Base-by-base conservation (phyloP, 2,329 filamentous ascomycete genomes). In the Lachnellula suecica region DNA sequence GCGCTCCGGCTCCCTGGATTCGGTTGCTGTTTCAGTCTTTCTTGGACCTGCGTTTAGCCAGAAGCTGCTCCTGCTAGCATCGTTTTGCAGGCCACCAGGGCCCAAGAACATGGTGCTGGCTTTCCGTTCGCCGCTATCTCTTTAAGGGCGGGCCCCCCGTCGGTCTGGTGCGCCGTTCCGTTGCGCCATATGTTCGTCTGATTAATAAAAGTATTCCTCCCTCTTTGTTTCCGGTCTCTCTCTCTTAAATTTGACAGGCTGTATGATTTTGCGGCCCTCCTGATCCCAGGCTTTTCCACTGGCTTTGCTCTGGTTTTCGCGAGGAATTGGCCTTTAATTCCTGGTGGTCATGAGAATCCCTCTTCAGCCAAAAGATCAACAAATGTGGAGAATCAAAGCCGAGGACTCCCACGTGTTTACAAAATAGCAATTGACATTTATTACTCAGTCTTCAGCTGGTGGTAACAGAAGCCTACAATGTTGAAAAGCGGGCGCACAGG, bases 21-120 rank as follows among this genome's bases (percentile, higher is more conserved):
- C n/a, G n/a, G n/a, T n/a, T 31, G 27, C 7, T 31, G 27, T 31
- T 31, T 31, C 27, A 8, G 15, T 24, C 11, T 11, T n/a, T 15
- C 19, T 24, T 29, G 42, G 24, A 29, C 42, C 42, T 44, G 42
- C 42, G 29, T 44, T 44, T 44, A 44, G 42, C 42, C 42, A 44
- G 42, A 44, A 44, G 27, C 27, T 44, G 42, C 42, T 44, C 41
- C n/a, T n/a, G 11, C 34, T 37, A n/a, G 34, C 34, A 37, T n/a
- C 5, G 8, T 37, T 37, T 17, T 17, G n/a, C 17, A 9, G 34
- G 5, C 22, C 24, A 15, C 23, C 42, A 29, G 42, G 42, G 11
- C 27, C 42, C 42, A 29, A 24, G n/a, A 29, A n/a, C 42, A n/a
- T 44, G 42, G 42, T 15, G 24, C 42, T 44, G 42, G 24, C 15